Base-by-base conservation (phyloP, 106 monocot species). In the Posidonia australis region DNA sequence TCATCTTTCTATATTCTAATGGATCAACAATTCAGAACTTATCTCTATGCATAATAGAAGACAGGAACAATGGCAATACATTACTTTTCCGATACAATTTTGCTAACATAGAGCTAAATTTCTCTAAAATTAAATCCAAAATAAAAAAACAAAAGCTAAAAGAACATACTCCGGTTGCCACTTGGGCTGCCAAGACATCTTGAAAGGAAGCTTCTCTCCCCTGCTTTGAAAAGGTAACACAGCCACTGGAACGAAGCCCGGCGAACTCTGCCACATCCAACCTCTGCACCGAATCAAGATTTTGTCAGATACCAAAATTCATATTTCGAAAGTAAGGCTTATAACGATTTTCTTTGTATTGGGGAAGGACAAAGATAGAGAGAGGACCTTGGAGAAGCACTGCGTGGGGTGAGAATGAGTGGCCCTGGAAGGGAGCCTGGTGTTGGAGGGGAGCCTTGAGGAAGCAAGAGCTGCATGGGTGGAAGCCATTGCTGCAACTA, bases 381-480 rank as follows among this genome's bases (percentile, higher is more conserved):
- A 16, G 10, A 26, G 16, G 41, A 85, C 83, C 84, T 76, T 82
- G 48, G 77, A 59, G 68, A 79, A 78, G 68, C 72, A 78, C 42
- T 69, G 73, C 29, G 72, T 24, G 22, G 77, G 30, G 57, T 62
- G 24, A 30, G 54, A 14, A 28, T 53, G 72, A 51, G 72, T 31
- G 53, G 78, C 63, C 66, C 64, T 88, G 66, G 60, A 72, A 58
- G 67, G 80, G 67, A 80, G 51, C 57, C 76, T 78, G 51, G 78
- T 58, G 77, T 58, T 80, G 46, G 96, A 78, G 45, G 90, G 90
- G 66, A 89, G 77, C 75, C 94, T 84, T 23, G 82, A 78, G 62
- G 96, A 80, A 26, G 78, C 90, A 62, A 96, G 87, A 80, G 90
- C 90, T 76, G 96, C 90, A 79, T 90, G 79, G 69, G 74, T 82